Conservation (phyloP, 179 eudicot species). For the Heliamphora pulchella region DNA sequence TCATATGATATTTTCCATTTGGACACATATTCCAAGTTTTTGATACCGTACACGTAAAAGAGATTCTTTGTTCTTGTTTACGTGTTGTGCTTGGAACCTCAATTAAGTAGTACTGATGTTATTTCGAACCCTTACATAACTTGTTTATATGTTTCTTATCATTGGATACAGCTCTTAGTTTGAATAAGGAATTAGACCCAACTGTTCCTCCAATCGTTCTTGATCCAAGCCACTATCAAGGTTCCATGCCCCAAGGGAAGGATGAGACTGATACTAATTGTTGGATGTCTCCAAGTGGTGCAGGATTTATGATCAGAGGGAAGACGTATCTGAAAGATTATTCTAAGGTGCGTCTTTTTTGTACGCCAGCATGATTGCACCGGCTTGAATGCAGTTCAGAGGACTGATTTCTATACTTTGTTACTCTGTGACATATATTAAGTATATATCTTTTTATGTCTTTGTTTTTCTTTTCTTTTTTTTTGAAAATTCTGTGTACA, state of each 20-base stretch:
- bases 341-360: constrained; percentile 46
- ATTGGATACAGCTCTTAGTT: constrained; percentile 37
- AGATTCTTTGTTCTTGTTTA: neutral
- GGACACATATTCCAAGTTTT: neutral
- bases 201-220: constrained; percentile 41
- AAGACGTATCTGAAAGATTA: constrained; percentile 72
- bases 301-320: constrained; percentile 89
- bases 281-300: constrained; percentile 84
- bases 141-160: constrained; percentile 12
- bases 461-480: neutral
- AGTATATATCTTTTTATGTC: neutral
- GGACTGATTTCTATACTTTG: neutral
- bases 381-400: neutral
- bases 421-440: neutral
- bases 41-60: neutral
- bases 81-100: neutral
- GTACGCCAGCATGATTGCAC: constrained; percentile 10
- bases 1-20: neutral
- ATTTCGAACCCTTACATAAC: neutral
- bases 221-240: constrained; percentile 49
- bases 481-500: neutral
- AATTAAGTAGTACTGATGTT: constrained; percentile 7
- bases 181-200: constrained; percentile 46
- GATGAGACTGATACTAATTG: constrained; percentile 67
- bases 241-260: constrained; percentile 65